phyloP scores from a whole-genome alignment of 225 moss, liverwort and hornwort genomes.

The Pseudisothecium myosuroides region DNA sequence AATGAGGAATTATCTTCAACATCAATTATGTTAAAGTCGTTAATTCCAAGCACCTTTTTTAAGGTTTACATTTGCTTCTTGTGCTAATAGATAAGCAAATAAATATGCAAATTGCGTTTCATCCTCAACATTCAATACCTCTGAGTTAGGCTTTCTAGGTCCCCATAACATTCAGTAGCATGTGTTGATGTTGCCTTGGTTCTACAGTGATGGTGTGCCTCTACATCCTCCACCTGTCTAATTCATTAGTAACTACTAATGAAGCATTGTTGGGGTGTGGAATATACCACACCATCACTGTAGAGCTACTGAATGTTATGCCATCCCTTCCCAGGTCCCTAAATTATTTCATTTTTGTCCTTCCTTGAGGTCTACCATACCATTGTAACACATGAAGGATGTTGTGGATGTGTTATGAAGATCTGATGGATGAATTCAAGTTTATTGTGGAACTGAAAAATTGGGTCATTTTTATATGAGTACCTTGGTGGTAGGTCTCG shows the following conservation, averaged over 20 bases:
- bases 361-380: neutral
- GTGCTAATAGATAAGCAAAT: neutral
- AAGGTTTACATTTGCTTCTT: neutral
- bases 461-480: neutral
- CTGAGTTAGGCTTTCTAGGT: too few relatives aligned
- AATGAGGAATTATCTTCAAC: neutral
- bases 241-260: too few relatives aligned
- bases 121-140: neutral
- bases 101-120: neutral
- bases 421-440: neutral
- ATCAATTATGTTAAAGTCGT: neutral
- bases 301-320: too few relatives aligned
- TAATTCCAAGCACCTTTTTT: neutral
- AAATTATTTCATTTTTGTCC: neutral
- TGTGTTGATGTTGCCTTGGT: too few relatives aligned
- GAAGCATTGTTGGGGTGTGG: too few relatives aligned
- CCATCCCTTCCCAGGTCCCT: neutral
- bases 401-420: rapidly evolving
- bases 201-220: too few relatives aligned
- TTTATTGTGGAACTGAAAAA: neutral
- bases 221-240: too few relatives aligned
- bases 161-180: too few relatives aligned
- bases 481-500: neutral
- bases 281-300: too few relatives aligned
- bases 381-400: neutral